Evolutionary conservation across 1,139 yeast species (phyloP).

Genomic region (Taphrina deformans): DNA sequence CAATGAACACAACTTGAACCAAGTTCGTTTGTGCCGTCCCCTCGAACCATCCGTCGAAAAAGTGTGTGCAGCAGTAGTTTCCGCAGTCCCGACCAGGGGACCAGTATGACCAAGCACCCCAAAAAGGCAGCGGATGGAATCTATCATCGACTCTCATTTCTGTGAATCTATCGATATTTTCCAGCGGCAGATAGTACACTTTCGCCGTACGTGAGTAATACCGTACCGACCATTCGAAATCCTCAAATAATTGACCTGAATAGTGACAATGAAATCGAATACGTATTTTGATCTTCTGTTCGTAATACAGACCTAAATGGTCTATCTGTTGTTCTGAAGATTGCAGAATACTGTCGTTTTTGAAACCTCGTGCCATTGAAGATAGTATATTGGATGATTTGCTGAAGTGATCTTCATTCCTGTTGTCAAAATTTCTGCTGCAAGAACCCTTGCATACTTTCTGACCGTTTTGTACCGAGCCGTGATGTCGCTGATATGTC

Average conservation of each 20-base stretch:
- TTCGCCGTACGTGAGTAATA: not conserved
- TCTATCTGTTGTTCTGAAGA: too few species aligned
- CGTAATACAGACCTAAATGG: too few species aligned
- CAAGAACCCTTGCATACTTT: too few species aligned
- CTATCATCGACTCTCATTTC: not conserved
- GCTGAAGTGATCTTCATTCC: too few species aligned
- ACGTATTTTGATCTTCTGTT: not conserved
- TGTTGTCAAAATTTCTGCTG: too few species aligned
- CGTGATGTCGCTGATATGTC: too few species aligned
- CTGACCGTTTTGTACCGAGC: too few species aligned
- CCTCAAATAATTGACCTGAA: not conserved
- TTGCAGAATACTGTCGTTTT: too few species aligned
- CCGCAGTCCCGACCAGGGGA: too few species aligned
- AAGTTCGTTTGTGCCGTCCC: not conserved
- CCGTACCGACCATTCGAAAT: not conserved
- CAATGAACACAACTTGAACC: not conserved
- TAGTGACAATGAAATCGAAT: not conserved
- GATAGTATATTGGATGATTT: too few species aligned
- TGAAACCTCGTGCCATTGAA: too few species aligned
- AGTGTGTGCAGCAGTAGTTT: not conserved
- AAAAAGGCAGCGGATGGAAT: not conserved
- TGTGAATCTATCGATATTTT: not conserved
- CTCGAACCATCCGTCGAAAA: not conserved
- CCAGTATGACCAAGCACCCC: not conserved
- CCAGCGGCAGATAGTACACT: not conserved